These are phyloP conservation scores for Centella asiatica DNA, from an alignment of 129 eudicot species.

Conservation along the genomic window DNA sequence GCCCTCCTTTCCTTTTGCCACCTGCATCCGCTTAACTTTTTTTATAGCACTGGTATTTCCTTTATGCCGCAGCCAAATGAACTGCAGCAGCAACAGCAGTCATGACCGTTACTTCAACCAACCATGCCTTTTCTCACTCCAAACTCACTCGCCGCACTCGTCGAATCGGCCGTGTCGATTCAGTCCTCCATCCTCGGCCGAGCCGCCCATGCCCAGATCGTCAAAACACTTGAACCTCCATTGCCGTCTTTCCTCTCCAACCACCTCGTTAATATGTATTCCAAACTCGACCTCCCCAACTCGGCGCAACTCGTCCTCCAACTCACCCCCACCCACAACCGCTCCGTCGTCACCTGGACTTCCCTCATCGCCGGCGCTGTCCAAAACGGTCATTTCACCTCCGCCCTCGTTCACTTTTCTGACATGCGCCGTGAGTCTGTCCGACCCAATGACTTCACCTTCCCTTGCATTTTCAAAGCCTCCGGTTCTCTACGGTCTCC, in stretches of 20 bases:
- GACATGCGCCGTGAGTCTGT: constrained; percentile 39
- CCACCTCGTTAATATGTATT: constrained; percentile 78
- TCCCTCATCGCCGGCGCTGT: constrained; percentile 61
- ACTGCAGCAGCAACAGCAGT: background rate
- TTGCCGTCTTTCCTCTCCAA: constrained; percentile 49
- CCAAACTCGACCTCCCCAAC: constrained; percentile 59
- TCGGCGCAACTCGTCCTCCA: constrained; percentile 50
- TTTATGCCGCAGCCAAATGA: background rate
- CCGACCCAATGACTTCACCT: constrained; percentile 65
- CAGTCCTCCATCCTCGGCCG: constrained; percentile 45
- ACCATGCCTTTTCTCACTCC: constrained; percentile 36
- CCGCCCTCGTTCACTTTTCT: constrained; percentile 45
- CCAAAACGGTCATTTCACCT: constrained; percentile 48
- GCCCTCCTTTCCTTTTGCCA: too few relatives aligned
- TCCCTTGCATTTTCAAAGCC: constrained; percentile 69
- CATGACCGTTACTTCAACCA: background rate
- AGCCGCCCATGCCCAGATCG: constrained; percentile 59
- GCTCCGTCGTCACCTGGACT: constrained; percentile 89
- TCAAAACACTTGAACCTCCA: constrained; percentile 38
- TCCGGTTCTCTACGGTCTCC: constrained; percentile 31
- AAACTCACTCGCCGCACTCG: constrained; percentile 32
- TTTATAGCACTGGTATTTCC: too few relatives aligned
- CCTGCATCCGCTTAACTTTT: too few relatives aligned
- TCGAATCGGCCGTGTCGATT: constrained; percentile 46
- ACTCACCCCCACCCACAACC: constrained; percentile 40